A percentile compares a stretch with the other conserved stretches of the same genome.
These are phyloP conservation scores for Sugiyamaella mastotermitis DNA, from an alignment of 805 yeast species.

Conservation along the genomic window DNA sequence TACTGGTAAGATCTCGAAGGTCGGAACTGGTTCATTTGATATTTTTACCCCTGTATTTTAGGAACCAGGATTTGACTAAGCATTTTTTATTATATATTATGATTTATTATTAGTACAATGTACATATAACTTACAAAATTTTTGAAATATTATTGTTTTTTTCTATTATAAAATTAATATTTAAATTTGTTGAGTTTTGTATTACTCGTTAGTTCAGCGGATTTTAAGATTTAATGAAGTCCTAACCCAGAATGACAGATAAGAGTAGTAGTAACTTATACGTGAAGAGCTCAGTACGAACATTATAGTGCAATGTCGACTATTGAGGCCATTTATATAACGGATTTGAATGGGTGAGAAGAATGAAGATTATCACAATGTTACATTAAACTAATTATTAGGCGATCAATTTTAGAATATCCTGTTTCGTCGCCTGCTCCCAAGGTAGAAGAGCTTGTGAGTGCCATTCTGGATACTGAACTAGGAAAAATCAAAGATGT, in stretches of 20 bases:
- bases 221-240: too few species aligned
- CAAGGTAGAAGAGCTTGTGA: conserved; percentile 25
- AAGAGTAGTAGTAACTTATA: too few species aligned
- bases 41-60: conserved; percentile 32
- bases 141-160: too few species aligned
- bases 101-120: conserved; percentile 1
- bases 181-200: neutral
- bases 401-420: conserved; percentile 35
- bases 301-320: conserved; percentile 27
- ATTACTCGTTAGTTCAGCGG: neutral
- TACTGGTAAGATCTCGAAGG: conserved; percentile 80
- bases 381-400: conserved; percentile 8
- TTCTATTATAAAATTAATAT: neutral
- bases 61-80: too few species aligned
- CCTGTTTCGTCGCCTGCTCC: conserved; percentile 33
- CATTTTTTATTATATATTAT: conserved; percentile 1
- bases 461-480: conserved; percentile 8
- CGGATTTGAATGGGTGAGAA: conserved; percentile 37
- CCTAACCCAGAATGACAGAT: too few species aligned
- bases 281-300: too few species aligned
- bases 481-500: conserved; percentile 5
- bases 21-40: conserved; percentile 97
- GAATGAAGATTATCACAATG: neutral
- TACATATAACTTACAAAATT: too few species aligned
- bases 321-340: conserved; percentile 36